These are phyloP conservation scores for Simplicillium sp. DNA, from an alignment of 2,329 filamentous ascomycete species.

Conservation along the genomic window DNA sequence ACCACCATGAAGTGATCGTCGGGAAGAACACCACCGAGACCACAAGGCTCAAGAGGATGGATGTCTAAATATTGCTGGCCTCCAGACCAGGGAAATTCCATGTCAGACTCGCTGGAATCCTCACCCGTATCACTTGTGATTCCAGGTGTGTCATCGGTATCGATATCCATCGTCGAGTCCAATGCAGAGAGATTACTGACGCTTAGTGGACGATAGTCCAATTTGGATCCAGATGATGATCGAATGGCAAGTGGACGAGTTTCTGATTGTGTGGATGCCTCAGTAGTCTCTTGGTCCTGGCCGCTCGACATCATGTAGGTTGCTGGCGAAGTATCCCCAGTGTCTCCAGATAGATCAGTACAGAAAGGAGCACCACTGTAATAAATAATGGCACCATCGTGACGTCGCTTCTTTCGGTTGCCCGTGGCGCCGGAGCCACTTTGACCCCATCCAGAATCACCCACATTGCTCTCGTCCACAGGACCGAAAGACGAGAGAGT, in stretches of 20 bases:
- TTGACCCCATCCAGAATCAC: conserved; percentile 34
- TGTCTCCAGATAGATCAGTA: conserved; percentile 67
- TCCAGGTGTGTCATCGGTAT: conserved; percentile 15
- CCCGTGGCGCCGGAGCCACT: conserved; percentile 36
- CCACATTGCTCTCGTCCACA: conserved; percentile 37
- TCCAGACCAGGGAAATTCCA: conserved; percentile 37
- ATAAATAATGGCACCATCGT: conserved; percentile 72
- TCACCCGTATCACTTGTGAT: conserved; percentile 23
- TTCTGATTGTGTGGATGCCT: conserved; percentile 9
- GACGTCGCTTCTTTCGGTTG: conserved; percentile 41
- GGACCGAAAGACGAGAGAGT: conserved; percentile 38
- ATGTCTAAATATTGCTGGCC: conserved; percentile 27
- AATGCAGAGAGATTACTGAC: conserved; percentile 13
- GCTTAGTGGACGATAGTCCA: conserved; percentile 40
- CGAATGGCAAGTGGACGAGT: conserved; percentile 20
- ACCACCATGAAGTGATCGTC: conserved; percentile 55
- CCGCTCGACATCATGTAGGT: conserved; percentile 39
- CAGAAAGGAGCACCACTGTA: conserved; percentile 74
- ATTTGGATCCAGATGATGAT: conserved; percentile 41
- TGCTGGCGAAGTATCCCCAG: conserved; percentile 35
- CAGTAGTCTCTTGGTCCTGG: conserved; percentile 24
- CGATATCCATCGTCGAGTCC: conserved; percentile 18
- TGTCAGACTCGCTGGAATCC: conserved; percentile 27
- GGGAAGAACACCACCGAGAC: conserved; percentile 48
- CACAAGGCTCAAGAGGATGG: conserved; percentile 42